Percentiles rank a stretch among this genome's conserved stretches.
phyloP scores from a whole-genome alignment of 2,329 filamentous ascomycete genomes.

The Cordyceps cicadae region DNA sequence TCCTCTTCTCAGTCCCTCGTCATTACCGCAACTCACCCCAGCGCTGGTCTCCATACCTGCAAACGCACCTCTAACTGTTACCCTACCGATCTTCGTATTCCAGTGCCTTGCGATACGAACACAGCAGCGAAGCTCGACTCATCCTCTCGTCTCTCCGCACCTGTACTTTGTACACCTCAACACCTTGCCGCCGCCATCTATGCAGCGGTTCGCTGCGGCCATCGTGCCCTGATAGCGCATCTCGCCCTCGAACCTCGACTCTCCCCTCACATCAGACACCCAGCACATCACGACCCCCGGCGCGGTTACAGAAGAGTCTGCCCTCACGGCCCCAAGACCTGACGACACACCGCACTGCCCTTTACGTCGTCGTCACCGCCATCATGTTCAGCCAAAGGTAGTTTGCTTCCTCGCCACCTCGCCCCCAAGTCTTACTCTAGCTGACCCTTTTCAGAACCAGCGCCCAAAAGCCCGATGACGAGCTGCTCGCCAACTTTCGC shows the following conservation, averaged over 20 bases:
- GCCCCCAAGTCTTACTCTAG: background rate
- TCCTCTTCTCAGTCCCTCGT: background rate
- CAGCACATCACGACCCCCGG: background rate
- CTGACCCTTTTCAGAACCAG: constrained; percentile 47
- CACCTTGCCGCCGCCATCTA: constrained; percentile 1
- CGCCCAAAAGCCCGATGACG: constrained; percentile 78
- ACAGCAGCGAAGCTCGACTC: background rate
- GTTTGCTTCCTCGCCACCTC: background rate
- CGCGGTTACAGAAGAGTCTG: background rate
- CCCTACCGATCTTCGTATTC: too few relatives aligned
- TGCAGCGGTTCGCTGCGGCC: constrained; percentile 4
- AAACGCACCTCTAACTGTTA: background rate
- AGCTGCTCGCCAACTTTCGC: constrained; percentile 76
- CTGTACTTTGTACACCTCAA: background rate
- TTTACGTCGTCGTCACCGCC: background rate
- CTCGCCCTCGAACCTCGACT: too few relatives aligned
- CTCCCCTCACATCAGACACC: background rate
- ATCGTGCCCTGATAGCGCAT: constrained; percentile 3
- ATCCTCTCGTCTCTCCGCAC: background rate
- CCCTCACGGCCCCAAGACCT: constrained; percentile 6
- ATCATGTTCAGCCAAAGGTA: constrained; percentile 14
- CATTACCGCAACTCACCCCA: background rate
- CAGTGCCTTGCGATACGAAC: background rate
- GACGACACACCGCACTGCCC: background rate
- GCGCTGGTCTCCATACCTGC: background rate